phyloP scores from a whole-genome alignment of 768 basidiomycete genomes.

The Galerina marginata region DNA sequence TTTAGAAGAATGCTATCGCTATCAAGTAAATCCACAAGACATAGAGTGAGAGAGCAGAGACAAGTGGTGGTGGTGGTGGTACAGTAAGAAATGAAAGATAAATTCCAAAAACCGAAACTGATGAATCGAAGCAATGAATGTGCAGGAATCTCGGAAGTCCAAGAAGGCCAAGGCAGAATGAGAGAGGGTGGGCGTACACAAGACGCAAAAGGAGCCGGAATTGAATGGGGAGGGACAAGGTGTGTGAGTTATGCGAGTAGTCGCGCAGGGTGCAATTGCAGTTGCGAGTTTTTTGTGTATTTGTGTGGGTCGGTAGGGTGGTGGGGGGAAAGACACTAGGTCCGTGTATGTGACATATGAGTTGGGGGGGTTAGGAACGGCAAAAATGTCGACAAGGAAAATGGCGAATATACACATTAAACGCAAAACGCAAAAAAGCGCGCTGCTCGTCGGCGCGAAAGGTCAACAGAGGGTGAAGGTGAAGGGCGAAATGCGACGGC shows the following conservation, averaged over 20 bases:
- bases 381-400: background rate
- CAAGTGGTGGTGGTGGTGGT: constrained; percentile 17
- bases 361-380: background rate
- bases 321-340: background rate
- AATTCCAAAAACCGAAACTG: constrained; percentile 5
- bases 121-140: background rate
- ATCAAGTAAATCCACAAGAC: background rate
- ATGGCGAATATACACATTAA: background rate
- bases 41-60: background rate
- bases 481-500: background rate
- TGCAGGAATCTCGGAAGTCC: background rate
- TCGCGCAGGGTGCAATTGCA: no score
- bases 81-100: background rate
- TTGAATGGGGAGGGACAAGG: no score
- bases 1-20: background rate
- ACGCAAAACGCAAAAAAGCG: background rate
- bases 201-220: no score
- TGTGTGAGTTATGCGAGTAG: no score
- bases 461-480: background rate
- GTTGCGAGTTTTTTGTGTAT: no score
- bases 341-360: background rate
- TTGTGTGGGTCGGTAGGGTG: no score
- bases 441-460: background rate
- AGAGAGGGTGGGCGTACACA: no score
- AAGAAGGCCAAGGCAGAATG: no score